These are phyloP conservation scores for Magnaporthiopsis incrustans DNA, from an alignment of 2,329 filamentous ascomycete genomes.

Conservation along the genomic window DNA sequence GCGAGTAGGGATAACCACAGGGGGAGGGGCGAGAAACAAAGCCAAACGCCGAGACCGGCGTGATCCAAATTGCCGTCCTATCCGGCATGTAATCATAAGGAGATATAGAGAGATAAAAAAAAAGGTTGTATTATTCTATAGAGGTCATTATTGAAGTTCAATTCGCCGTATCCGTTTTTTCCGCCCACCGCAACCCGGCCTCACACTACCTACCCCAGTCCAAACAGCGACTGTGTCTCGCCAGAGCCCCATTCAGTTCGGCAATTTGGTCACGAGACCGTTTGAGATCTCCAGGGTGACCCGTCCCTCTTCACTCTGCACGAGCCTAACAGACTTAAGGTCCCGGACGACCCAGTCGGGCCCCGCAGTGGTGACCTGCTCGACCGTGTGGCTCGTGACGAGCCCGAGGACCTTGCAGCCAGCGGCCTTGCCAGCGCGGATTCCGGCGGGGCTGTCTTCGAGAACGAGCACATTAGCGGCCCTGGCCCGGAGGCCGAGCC, in stretches of 20 bases:
- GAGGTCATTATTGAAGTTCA: not conserved
- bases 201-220: not conserved
- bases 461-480: slow-evolving; percentile 60
- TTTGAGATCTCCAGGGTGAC: slow-evolving; percentile 62
- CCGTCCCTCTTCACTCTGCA: slow-evolving; percentile 42
- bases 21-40: not conserved
- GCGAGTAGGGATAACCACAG: not conserved
- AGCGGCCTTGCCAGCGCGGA: slow-evolving; percentile 74
- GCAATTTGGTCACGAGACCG: slow-evolving; percentile 35
- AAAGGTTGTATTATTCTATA: not conserved
- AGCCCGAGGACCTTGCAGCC: slow-evolving; percentile 81
- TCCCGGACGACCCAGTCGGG: slow-evolving; percentile 85
- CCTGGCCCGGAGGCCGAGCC: slow-evolving; percentile 43
- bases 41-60: too few relatives aligned
- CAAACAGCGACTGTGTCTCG: not conserved
- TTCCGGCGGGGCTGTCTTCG: slow-evolving; percentile 84
- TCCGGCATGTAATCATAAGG: too few relatives aligned
- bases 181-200: too few relatives aligned
- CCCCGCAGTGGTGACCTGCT: slow-evolving; percentile 64
- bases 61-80: too few relatives aligned
- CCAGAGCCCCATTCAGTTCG: not conserved
- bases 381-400: slow-evolving; percentile 71
- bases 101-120: not conserved
- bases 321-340: slow-evolving; percentile 62
- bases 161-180: not conserved